Base-by-base conservation (phyloP, 129 eudicot genomes). In the Flaveria linearis region DNA sequence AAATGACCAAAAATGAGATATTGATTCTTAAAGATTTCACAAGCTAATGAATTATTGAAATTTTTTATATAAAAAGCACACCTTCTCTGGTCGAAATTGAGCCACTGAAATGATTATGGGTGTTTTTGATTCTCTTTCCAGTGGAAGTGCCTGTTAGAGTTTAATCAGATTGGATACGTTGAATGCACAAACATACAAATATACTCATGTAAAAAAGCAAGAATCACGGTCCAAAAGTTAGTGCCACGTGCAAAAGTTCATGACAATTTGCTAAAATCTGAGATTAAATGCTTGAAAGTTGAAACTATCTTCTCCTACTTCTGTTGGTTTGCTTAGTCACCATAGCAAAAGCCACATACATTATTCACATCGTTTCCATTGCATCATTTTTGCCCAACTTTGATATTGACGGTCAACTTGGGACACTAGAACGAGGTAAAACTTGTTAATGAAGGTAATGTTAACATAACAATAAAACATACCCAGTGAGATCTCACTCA, bases 51-150 rank as follows among this genome's bases (percentile, higher is more conserved):
- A 57, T 55, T 18, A 68, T 9, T 45, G 60, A 67, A 72, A 52
- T 66, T 47, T 53, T 71, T 70, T 47, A 55, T 33, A 25, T 26
- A 8, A 87, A 79, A 81, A 76, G 77, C 85, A 62, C 84, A 91
- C 99, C 97, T 94, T 91, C 90, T 94, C 99, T 74, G 99, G 99
- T 82, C 97, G 99, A 81, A 94, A 94, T 79, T 94, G 99, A 75
- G 99, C 92, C 81, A 89, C 99, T 30, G 97, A 94, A 12, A 94
- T 86, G 60, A 94, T 86, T 77, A 64, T 84, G 58, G 89, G 86
- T 3, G 88, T 78, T 11, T 50, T 33, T 56, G 80, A 26, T 71
- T 87, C 76, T 84, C 96, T 91, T 82, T 91, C 92, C 57, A 94
- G 64, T 58, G 99, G 96, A 80, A 94, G 92, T 78, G 53, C 85